Percentiles rank a stretch among this genome's conserved stretches.
These are phyloP conservation scores for Urostyla sp. DNA, from an alignment of 73 alveolate genomes.

Conservation along the genomic window DNA sequence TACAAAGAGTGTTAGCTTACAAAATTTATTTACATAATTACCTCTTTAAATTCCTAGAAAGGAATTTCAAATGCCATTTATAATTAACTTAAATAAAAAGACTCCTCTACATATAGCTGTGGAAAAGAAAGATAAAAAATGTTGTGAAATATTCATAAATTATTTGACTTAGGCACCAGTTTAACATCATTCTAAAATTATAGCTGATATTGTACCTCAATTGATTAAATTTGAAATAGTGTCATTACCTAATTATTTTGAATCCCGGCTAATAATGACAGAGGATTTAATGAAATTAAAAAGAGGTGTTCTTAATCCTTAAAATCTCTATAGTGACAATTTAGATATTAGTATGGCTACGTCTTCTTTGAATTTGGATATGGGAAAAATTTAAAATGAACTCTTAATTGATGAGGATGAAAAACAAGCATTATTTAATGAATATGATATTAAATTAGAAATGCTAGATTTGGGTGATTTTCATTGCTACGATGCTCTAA, in stretches of 20 bases:
- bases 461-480: slow-evolving; percentile 26
- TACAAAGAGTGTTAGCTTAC: not conserved
- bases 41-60: not conserved
- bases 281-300: not conserved
- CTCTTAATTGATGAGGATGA: not conserved
- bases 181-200: slow-evolving; percentile 39
- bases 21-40: not conserved
- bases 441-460: slow-evolving; percentile 19
- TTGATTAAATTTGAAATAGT: slow-evolving; percentile 8
- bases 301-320: slow-evolving; percentile 7
- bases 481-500: not conserved
- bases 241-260: not conserved
- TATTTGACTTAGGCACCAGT: slow-evolving; percentile 44
- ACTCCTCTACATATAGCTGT: slow-evolving; percentile 23
- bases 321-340: not conserved
- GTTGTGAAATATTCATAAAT: slow-evolving; percentile 6
- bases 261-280: not conserved
- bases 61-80: slow-evolving; percentile 54
- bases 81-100: not conserved
- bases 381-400: not conserved
- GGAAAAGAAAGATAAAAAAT: slow-evolving; percentile 22
- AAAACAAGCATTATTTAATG: slow-evolving; percentile 5
- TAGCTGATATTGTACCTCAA: not conserved
- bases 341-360: not conserved
- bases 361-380: slow-evolving; percentile 4